phyloP scores from a whole-genome alignment of 2,329 filamentous ascomycete species.

The Colletotrichum zoysiae region DNA sequence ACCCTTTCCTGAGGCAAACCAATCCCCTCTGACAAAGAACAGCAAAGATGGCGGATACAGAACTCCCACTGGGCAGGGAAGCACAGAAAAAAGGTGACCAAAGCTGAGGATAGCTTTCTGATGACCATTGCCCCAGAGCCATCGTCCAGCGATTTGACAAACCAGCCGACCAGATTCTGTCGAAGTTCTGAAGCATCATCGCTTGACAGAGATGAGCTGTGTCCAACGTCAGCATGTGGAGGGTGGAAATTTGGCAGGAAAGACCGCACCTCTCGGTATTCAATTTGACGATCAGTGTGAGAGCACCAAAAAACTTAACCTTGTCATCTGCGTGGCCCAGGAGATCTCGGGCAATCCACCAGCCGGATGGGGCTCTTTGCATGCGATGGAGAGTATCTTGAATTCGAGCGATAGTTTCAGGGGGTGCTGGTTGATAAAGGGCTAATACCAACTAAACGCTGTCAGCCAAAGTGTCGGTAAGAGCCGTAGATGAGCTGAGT shows the following conservation, averaged over 20 bases:
- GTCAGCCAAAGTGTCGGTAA: background rate
- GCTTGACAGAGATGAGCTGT: conserved; percentile 64
- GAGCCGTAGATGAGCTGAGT: background rate
- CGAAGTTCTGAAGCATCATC: conserved; percentile 71
- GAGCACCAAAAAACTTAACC: conserved; percentile 90
- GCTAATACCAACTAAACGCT: conserved; percentile 60
- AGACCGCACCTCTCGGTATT: conserved; percentile 82
- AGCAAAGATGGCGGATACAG: conserved; percentile 69
- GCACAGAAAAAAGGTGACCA: conserved; percentile 81
- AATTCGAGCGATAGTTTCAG: conserved; percentile 61
- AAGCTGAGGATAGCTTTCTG: conserved; percentile 81
- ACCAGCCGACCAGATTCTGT: conserved; percentile 72
- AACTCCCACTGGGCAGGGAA: conserved; percentile 76
- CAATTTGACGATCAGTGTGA: conserved; percentile 94
- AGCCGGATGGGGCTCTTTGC: conserved; percentile 84
- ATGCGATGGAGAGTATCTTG: conserved; percentile 83
- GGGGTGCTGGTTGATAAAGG: conserved; percentile 65
- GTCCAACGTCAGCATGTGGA: conserved; percentile 19
- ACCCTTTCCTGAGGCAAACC: conserved; percentile 44
- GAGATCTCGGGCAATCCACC: conserved; percentile 85
- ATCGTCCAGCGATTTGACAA: conserved; percentile 66
- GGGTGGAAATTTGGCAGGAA: background rate
- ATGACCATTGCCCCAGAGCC: conserved; percentile 71
- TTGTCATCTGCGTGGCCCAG: conserved; percentile 77
- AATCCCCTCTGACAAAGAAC: conserved; percentile 57